phyloP scores from a whole-genome alignment of 768 basidiomycete genomes.

The Russula sp. region DNA sequence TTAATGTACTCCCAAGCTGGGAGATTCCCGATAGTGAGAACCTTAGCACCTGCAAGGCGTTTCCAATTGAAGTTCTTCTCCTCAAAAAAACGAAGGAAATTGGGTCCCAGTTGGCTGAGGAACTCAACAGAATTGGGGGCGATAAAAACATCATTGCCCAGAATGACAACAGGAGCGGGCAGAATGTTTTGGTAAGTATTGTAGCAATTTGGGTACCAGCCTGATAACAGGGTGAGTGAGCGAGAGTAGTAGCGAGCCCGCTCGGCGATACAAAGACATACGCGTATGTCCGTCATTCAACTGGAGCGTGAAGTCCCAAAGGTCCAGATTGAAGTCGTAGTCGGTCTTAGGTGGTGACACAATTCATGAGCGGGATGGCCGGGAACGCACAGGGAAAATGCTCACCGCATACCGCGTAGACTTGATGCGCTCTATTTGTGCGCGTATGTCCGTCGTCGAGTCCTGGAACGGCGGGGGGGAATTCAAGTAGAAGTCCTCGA shows the following conservation, averaged over 20 bases:
- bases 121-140: conserved; percentile 51
- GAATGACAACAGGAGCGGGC: conserved; percentile 42
- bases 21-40: conserved; percentile 49
- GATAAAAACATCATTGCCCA: conserved; percentile 37
- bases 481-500: conserved; percentile 35
- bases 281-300: too few species aligned
- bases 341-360: conserved; percentile 43
- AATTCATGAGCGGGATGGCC: background rate
- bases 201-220: background rate
- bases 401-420: conserved; percentile 42
- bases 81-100: conserved; percentile 40
- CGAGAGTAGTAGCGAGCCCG: too few species aligned
- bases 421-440: conserved; percentile 43
- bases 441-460: conserved; percentile 50
- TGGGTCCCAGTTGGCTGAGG: conserved; percentile 40
- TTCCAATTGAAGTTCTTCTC: conserved; percentile 49
- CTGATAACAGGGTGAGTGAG: too few species aligned
- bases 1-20: conserved; percentile 52
- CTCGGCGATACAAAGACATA: too few species aligned
- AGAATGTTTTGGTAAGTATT: conserved; percentile 40
- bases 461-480: conserved; percentile 37
- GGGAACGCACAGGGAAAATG: background rate
- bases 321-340: conserved; percentile 30
- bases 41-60: conserved; percentile 53
- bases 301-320: too few species aligned